Conservation (phyloP, 108 stramenopile genomes). For the Aurantiochytrium sp. region DNA sequence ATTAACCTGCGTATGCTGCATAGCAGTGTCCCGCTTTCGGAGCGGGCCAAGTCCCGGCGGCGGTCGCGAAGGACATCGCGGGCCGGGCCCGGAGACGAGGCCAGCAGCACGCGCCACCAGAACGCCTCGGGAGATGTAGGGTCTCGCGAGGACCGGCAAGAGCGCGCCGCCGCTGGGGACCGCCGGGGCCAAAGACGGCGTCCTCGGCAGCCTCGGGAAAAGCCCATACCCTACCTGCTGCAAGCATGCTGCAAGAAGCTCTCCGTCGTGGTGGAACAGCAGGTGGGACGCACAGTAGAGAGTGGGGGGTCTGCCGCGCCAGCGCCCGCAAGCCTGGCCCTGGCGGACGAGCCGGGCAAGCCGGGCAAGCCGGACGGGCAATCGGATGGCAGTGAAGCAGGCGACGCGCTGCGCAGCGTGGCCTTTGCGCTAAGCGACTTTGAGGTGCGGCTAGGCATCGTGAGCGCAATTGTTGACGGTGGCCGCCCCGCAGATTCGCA, state of each 20-base stretch:
- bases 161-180: background rate
- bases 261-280: background rate
- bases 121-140: too few relatives aligned
- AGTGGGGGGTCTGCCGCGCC: too few relatives aligned
- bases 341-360: too few relatives aligned
- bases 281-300: background rate
- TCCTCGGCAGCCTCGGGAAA: background rate
- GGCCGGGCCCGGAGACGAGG: too few relatives aligned
- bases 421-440: background rate
- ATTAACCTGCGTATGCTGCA: background rate
- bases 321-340: too few relatives aligned
- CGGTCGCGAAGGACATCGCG: too few relatives aligned
- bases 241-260: background rate
- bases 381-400: too few relatives aligned
- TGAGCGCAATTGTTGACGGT: background rate
- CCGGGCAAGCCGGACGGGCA: too few relatives aligned
- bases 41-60: background rate
- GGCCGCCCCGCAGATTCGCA: background rate
- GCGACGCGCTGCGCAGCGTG: background rate
- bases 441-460: background rate
- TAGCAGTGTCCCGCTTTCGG: background rate
- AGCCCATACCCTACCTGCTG: background rate
- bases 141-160: too few relatives aligned
- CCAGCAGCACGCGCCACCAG: too few relatives aligned
- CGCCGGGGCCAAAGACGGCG: background rate